Evolutionary conservation across 2,329 filamentous ascomycete species (phyloP), one percentile per base, ranked within the genome.

Genomic region (Monilinia polystroma): DNA sequence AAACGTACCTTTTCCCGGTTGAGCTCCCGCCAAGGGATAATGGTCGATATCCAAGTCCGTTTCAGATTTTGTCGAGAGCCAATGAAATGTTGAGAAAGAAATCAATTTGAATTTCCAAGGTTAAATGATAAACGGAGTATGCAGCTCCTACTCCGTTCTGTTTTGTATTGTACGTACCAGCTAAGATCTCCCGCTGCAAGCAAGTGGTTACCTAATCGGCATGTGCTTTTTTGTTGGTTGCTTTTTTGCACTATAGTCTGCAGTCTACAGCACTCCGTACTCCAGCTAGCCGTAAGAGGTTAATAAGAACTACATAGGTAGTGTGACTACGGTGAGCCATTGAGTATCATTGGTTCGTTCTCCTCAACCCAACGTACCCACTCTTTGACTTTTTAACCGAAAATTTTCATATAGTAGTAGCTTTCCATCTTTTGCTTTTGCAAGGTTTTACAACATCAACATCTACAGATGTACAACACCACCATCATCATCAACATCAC

Each of bases 41-140:
- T 55, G 51, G 35, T 64, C 60, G 58, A 38, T 55, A 45, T 55
- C 23, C 41, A 64, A 54, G 62, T 55, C 26, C 16, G 62, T 64
- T 64, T 64, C 62, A 64, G 20, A 35, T 26, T 56, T 64, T 7
- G 11, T n/a, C n/a, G 3, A 64, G 51, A 56, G 2, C 62, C 62
- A 64, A 64, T 64, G 6, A 54, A 23, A n/a, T 53, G 11, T 11
- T 3, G 2, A 16, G 26, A 16, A 29, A 3, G 4, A 23, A 29
- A 32, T 35, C 32, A 35, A 35, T 35, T 35, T 35, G 32, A 35
- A 35, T 7, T 35, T 35, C 32, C 32, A 35, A 5, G 32, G 32
- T 8, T 7, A 8, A 8, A 35, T 35, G 5, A 35, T 35, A 35
- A 35, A 45, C 43, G 14, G 18, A 18, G 43, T 16, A 43, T 16